Conservation (phyloP, 352 stramenopile species). For the Pilasporangium apinafurcum region DNA sequence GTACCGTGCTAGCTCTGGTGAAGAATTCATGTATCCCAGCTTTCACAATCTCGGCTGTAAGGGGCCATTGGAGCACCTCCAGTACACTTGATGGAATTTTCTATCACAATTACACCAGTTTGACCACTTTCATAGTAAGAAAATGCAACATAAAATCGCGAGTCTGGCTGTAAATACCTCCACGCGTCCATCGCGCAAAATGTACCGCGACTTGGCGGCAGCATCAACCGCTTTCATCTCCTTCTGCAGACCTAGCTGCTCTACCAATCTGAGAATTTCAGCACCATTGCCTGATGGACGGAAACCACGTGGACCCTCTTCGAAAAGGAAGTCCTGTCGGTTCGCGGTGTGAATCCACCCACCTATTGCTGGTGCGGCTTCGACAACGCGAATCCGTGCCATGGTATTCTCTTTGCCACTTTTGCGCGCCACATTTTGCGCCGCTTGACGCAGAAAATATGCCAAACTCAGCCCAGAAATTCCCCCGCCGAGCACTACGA, state of each 20-base stretch:
- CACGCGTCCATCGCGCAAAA: conserved; percentile 63
- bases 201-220: conserved; percentile 60
- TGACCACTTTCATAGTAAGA: no score
- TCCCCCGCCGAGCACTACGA: conserved; percentile 79
- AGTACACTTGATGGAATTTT: conserved; percentile 54
- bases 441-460: conserved; percentile 61
- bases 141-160: neutral
- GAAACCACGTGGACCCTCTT: conserved; percentile 79
- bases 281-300: conserved; percentile 77
- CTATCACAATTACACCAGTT: conserved; percentile 9
- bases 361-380: conserved; percentile 37
- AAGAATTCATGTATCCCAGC: conserved; percentile 69
- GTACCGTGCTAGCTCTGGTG: conserved; percentile 17
- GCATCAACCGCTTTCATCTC: conserved; percentile 62
- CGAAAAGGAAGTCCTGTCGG: conserved; percentile 65
- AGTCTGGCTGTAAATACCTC: conserved; percentile 21
- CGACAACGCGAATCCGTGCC: conserved; percentile 64
- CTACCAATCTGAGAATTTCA: conserved; percentile 80
- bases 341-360: conserved; percentile 69
- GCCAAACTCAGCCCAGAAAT: conserved; percentile 75
- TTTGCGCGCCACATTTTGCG: conserved; percentile 20
- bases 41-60: conserved; percentile 41
- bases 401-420: neutral
- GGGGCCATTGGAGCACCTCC: conserved; percentile 59
- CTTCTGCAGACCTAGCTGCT: conserved; percentile 61